Evolutionary conservation across 345 rosid species (phyloP).

Genomic region (Bruguiera sexangula): DNA sequence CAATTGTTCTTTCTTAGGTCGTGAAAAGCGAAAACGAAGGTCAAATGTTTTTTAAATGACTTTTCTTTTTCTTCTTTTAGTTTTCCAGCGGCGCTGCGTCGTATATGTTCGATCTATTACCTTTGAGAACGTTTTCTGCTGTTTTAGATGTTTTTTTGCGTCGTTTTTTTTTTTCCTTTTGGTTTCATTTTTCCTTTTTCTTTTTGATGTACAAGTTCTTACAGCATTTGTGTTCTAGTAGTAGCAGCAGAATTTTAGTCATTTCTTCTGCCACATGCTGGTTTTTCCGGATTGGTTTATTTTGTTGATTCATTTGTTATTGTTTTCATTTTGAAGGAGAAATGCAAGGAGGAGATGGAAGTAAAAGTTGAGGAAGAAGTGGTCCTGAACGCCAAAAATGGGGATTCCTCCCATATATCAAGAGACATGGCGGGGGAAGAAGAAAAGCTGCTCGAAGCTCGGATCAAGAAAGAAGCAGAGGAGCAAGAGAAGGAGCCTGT

Average conservation of each 20-base stretch:
- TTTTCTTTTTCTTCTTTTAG: neutral
- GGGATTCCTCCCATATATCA: conserved; percentile 50
- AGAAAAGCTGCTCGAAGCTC: conserved; percentile 48
- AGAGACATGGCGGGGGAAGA: conserved; percentile 66
- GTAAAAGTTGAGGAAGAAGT: conserved; percentile 38
- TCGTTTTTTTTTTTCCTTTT: neutral
- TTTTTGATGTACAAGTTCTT: neutral
- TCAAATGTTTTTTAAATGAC: neutral
- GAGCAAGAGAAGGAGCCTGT: conserved; percentile 20
- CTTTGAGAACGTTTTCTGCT: too few relatives aligned
- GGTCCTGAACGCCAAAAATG: conserved; percentile 38
- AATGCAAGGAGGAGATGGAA: conserved; percentile 10
- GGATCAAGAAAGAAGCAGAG: conserved; percentile 42
- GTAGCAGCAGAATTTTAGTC: too few relatives aligned
- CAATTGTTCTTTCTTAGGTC: too few relatives aligned
- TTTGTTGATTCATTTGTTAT: neutral
- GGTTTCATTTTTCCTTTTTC: too few relatives aligned
- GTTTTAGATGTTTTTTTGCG: neutral
- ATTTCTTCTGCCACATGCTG: too few relatives aligned
- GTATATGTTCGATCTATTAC: too few relatives aligned
- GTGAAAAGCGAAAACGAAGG: neutral
- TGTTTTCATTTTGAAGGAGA: conserved; percentile 12
- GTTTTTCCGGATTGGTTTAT: too few relatives aligned
- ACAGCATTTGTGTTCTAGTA: too few relatives aligned
- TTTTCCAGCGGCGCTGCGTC: neutral